Evolutionary conservation across 78 protist species (phyloP), one percentile per base, ranked within the genome.

Genomic region (Creolimax fragrantissima): DNA sequence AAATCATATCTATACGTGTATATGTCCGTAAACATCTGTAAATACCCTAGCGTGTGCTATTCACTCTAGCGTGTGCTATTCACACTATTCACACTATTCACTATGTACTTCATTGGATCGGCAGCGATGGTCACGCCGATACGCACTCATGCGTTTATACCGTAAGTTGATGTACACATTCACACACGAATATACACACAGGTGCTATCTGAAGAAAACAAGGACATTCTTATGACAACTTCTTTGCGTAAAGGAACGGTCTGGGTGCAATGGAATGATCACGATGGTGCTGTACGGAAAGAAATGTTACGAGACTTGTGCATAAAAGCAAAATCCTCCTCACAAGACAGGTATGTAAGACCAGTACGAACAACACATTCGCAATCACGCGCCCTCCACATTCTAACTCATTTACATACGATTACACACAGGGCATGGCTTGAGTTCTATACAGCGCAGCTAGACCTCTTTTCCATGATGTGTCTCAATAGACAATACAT

Each of bases 401-500:
- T n/a, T n/a, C n/a, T n/a, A n/a, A n/a, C n/a, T n/a, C n/a, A n/a
- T n/a, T n/a, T n/a, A n/a, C n/a, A n/a, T n/a, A n/a, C n/a, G n/a
- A n/a, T n/a, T n/a, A n/a, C n/a, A 58, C 74, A 58, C 74, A 58
- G 74, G 74, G 74, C 74, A 17, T 58, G 74, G 74, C 92, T 90
- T 35, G 44, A 35, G 24, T 47, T 36, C 85, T 81, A 42, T 43
- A 43, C 45, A 4, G 90, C 42, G 17, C 93, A 91, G 93, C 84
- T 91, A 32, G 84, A 81, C 37, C 93, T 91, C 35, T 91, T 44
- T 32, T 4, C 89, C 41, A 44, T 81, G 84, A 83, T 91, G 93
- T 91, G 90, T 42, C 86, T 91, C 39, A 85, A 91, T 41, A 89
- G 90, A 2, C 89, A 91, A 83, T 91, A 91, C 90, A 36, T 41